Conservation (phyloP, 2,329 filamentous ascomycete genomes). For the Diaporthe sp. region DNA sequence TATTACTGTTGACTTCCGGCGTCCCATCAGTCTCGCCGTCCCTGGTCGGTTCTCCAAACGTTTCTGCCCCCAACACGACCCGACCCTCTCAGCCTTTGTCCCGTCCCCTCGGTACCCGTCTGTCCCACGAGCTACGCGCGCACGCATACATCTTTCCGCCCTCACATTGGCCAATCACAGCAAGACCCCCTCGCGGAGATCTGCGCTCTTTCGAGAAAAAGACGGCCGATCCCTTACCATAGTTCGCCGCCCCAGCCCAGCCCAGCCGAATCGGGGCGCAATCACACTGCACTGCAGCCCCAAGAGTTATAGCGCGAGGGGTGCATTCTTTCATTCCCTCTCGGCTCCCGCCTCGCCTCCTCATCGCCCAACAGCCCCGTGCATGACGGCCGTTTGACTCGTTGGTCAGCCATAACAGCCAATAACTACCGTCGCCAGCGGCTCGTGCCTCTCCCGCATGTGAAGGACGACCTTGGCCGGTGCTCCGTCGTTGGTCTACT, state of each 20-base stretch:
- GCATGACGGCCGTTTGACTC: background rate
- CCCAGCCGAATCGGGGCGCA: constrained; percentile 6
- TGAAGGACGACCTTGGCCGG: background rate
- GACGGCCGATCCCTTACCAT: constrained; percentile 7
- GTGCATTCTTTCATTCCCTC: background rate
- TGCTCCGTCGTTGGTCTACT: constrained; percentile 2
- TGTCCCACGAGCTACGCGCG: background rate
- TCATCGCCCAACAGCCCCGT: too few species aligned
- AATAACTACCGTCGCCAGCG: constrained; percentile 7
- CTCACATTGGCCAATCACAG: constrained; percentile 15
- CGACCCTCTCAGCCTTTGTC: constrained; percentile 11
- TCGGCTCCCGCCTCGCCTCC: constrained; percentile 9
- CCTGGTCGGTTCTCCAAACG: background rate
- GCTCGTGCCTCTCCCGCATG: constrained; percentile 15
- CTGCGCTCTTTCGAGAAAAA: background rate
- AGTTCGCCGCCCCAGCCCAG: background rate
- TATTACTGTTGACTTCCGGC: background rate
- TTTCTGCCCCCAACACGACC: background rate
- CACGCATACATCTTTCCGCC: background rate
- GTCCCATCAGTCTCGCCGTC: background rate
- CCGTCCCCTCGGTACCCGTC: constrained; percentile 18
- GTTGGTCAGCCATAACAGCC: background rate
- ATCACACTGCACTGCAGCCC: constrained; percentile 21
- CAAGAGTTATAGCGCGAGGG: constrained; percentile 20
- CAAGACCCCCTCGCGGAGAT: constrained; percentile 11